A percentile compares a stretch with the other conserved stretches of the same genome.
phyloP scores from a whole-genome alignment of 1,284 basidiomycete species.

The Irpex rosettiformis region DNA sequence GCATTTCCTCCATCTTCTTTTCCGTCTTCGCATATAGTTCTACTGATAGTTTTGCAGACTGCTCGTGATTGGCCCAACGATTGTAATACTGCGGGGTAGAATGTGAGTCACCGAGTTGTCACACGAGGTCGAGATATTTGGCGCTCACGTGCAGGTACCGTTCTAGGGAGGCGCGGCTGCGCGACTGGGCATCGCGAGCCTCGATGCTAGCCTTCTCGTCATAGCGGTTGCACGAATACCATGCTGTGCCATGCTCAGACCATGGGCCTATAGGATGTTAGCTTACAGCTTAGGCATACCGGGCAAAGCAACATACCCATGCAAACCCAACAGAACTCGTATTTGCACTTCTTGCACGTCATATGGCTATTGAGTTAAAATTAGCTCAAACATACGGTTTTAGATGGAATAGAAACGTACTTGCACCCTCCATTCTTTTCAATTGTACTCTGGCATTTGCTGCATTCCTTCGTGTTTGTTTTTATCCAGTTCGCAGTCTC shows the following conservation, averaged over 20 bases:
- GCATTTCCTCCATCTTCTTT: constrained; percentile 99
- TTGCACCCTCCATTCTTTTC: constrained; percentile 99
- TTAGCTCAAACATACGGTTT: neutral
- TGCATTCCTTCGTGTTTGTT: constrained; percentile 98
- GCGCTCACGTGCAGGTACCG: constrained; percentile 92
- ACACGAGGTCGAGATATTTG: neutral
- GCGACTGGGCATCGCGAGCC: constrained; percentile 87
- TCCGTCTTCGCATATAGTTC: constrained; percentile 94
- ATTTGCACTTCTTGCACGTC: constrained; percentile 99
- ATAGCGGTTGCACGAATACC: constrained; percentile 98
- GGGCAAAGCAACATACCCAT: constrained; percentile 49
- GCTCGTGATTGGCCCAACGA: constrained; percentile 98
- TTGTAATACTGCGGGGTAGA: constrained; percentile 83
- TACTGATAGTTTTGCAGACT: constrained; percentile 92
- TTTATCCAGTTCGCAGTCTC: constrained; percentile 99
- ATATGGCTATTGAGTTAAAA: constrained; percentile 68
- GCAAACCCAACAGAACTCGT: constrained; percentile 84
- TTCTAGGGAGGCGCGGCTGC: constrained; percentile 86
- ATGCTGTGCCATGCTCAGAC: constrained; percentile 96
- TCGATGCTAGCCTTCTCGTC: constrained; percentile 91
- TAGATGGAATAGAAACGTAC: constrained; percentile 60
- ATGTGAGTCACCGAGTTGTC: constrained; percentile 5
- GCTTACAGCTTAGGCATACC: constrained; percentile 16
- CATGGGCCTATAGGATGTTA: constrained; percentile 71
- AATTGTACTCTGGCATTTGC: constrained; percentile 93